Evolutionary conservation across 2,329 filamentous ascomycete genomes (phyloP).

Genomic region (Pseudogymnoascus sp.): DNA sequence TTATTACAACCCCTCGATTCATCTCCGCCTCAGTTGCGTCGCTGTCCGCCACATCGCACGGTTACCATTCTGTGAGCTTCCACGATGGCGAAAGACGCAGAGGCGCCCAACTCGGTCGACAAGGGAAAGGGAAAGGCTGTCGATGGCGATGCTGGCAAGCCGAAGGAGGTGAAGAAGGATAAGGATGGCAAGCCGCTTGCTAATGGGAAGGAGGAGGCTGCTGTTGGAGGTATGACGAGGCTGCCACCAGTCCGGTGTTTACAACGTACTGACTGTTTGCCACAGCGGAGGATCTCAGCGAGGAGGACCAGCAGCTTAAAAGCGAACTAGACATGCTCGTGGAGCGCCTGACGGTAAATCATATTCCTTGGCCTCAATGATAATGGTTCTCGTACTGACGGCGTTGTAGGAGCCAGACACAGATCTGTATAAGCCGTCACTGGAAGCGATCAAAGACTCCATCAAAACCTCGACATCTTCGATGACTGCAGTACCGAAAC

Average conservation of each 20-base stretch:
- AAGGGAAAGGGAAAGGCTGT: constrained; percentile 95
- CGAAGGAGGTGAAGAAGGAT: constrained; percentile 48
- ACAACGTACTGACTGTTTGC: constrained; percentile 28
- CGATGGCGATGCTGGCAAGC: constrained; percentile 53
- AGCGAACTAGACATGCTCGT: constrained; percentile 97
- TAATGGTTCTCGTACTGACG: constrained; percentile 2
- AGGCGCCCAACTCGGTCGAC: constrained; percentile 73
- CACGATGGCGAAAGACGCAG: constrained; percentile 88
- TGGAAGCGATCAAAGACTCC: constrained; percentile 94
- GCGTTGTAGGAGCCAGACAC: constrained; percentile 66
- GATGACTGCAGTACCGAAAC: constrained; percentile 98
- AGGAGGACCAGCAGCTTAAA: constrained; percentile 98
- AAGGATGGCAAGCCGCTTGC: constrained; percentile 61
- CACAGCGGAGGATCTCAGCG: constrained; percentile 75
- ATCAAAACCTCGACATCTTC: constrained; percentile 99
- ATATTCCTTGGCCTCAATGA: not conserved
- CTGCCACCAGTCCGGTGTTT: constrained; percentile 12
- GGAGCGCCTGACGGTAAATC: constrained; percentile 74
- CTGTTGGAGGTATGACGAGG: constrained; percentile 33
- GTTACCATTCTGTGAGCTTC: constrained; percentile 16
- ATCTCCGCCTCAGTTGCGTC: not conserved
- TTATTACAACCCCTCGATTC: constrained; percentile 4
- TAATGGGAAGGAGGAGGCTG: constrained; percentile 69
- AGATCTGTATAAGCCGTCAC: constrained; percentile 79
- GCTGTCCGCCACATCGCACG: constrained; percentile 1